phyloP scores from a whole-genome alignment of 345 rosid species.

The Bruguiera parviflora region DNA sequence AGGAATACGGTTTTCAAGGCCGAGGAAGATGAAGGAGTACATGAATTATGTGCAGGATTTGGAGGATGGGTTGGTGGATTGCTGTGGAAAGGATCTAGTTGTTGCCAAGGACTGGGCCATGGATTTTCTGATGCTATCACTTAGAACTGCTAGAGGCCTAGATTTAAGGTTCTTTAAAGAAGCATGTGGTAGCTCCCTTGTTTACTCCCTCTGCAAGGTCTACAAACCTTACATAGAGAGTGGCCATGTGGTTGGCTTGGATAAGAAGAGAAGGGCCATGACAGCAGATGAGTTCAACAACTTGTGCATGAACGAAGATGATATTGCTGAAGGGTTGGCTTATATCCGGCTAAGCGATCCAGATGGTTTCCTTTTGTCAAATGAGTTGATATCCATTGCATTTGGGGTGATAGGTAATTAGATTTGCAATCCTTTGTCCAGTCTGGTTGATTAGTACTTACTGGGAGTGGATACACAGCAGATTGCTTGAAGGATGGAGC shows the following conservation, averaged over 20 bases:
- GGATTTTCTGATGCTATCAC: conserved; percentile 84
- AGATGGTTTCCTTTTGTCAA: conserved; percentile 84
- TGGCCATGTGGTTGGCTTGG: conserved; percentile 71
- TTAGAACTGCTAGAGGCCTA: conserved; percentile 78
- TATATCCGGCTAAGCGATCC: conserved; percentile 76
- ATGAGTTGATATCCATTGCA: conserved; percentile 74
- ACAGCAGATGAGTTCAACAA: conserved; percentile 38
- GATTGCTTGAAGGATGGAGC: background rate
- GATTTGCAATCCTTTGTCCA: background rate
- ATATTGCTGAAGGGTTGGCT: conserved; percentile 39
- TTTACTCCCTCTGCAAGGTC: conserved; percentile 49
- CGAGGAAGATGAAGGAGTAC: conserved; percentile 73
- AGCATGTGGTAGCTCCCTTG: conserved; percentile 58
- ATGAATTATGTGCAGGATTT: conserved; percentile 52
- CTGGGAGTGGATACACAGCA: background rate
- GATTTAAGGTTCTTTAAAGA: conserved; percentile 54
- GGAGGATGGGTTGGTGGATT: conserved; percentile 46
- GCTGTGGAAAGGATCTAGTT: conserved; percentile 25
- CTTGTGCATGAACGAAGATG: conserved; percentile 28
- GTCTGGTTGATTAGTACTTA: background rate
- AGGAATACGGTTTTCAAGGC: conserved; percentile 88
- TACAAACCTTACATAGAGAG: conserved; percentile 64
- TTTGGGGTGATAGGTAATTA: conserved; percentile 53
- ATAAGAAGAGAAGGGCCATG: conserved; percentile 45
- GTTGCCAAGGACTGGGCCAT: conserved; percentile 66